phyloP scores from a whole-genome alignment of 2,329 filamentous ascomycete genomes.

The Furcasterigmium sp. region DNA sequence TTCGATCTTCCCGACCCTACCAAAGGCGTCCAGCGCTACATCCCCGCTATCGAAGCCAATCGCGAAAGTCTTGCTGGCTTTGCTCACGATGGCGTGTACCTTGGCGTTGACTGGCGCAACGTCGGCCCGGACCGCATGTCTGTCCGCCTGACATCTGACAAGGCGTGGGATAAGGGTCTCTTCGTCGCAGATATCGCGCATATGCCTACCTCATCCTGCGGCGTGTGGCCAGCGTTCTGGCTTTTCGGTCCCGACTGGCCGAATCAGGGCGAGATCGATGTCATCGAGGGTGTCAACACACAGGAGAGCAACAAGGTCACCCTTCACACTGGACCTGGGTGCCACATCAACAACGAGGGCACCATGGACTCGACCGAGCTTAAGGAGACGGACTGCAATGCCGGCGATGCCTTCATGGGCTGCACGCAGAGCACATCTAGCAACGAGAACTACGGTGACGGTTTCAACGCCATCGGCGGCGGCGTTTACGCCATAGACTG shows the following conservation, averaged over 20 bases:
- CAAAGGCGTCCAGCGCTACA: conserved; percentile 68
- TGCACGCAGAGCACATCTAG: conserved; percentile 51
- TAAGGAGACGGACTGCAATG: conserved; percentile 51
- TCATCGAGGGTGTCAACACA: conserved; percentile 71
- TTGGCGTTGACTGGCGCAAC: conserved; percentile 64
- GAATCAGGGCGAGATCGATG: conserved; percentile 67
- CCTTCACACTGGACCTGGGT: conserved; percentile 60
- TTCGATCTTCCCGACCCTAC: conserved; percentile 62
- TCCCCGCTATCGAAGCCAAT: conserved; percentile 52
- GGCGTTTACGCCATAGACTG: conserved; percentile 75
- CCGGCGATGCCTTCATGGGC: conserved; percentile 46
- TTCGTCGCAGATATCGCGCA: conserved; percentile 70
- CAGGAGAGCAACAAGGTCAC: conserved; percentile 56
- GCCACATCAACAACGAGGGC: conserved; percentile 47
- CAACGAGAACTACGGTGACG: conserved; percentile 55
- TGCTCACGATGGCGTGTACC: conserved; percentile 51
- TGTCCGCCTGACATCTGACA: conserved; percentile 63
- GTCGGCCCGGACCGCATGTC: conserved; percentile 59
- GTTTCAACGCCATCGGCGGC: conserved; percentile 65
- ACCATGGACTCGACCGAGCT: conserved; percentile 39
- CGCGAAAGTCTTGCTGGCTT: conserved; percentile 53
- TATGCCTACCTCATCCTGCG: conserved; percentile 69
- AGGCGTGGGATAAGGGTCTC: conserved; percentile 62
- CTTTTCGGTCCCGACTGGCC: conserved; percentile 68
- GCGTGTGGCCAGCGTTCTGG: conserved; percentile 73